These are phyloP conservation scores for Nelumbo lutea DNA, from an alignment of 164 flowering plant species.

Conservation along the genomic window DNA sequence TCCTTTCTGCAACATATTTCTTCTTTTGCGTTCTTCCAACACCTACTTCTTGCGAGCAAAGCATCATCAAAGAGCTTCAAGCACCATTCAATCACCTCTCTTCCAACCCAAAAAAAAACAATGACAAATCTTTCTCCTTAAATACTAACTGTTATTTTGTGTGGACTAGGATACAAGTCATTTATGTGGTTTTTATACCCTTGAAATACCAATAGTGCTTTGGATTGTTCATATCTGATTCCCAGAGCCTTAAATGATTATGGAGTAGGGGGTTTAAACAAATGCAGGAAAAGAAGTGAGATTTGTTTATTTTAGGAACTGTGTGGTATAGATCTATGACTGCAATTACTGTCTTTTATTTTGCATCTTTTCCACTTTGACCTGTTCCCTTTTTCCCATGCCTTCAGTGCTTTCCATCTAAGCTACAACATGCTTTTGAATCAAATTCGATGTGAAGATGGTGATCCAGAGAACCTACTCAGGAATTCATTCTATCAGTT, in stretches of 20 bases:
- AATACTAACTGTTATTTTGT: no score
- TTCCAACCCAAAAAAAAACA: no score
- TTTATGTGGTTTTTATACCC: no score
- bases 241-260: not conserved
- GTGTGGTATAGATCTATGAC: not conserved
- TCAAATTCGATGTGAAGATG: constrained; percentile 92
- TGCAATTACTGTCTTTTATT: not conserved
- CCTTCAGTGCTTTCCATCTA: constrained; percentile 89
- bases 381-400: constrained; percentile 7
- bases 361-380: not conserved
- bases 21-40: no score
- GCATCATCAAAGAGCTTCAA: no score
- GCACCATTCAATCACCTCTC: no score
- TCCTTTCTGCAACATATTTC: no score
- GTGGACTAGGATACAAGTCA: not conserved
- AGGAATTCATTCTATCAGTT: constrained; percentile 96
- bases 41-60: no score
- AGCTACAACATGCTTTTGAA: constrained; percentile 98
- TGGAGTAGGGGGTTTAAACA: not conserved
- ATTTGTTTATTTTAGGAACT: not conserved
- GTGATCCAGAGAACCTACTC: constrained; percentile 83
- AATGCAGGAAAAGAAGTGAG: no score
- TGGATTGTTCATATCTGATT: not conserved
- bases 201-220: no score
- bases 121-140: no score